These are phyloP conservation scores for Paecilomyces fulvus DNA, from an alignment of 2,329 filamentous ascomycete genomes.

Conservation along the genomic window DNA sequence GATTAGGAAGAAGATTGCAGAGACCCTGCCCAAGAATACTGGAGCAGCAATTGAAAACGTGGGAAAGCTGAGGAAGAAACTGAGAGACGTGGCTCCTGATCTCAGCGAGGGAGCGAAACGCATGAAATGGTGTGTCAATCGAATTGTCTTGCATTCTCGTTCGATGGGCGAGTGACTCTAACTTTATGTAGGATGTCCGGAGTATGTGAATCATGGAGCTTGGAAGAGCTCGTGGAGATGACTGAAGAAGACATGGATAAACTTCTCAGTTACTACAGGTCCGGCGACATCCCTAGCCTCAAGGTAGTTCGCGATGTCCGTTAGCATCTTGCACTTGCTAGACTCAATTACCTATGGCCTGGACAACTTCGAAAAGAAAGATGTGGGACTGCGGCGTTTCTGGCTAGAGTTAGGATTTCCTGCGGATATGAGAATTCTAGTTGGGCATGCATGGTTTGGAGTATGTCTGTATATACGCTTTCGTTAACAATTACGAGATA, in stretches of 20 bases:
- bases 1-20: constrained; percentile 73
- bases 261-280: constrained; percentile 65
- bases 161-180: constrained; percentile 3
- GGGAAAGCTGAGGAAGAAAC: constrained; percentile 66
- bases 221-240: constrained; percentile 78
- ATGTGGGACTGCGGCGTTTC: not conserved
- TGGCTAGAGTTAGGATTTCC: not conserved
- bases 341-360: too few relatives aligned
- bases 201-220: constrained; percentile 77
- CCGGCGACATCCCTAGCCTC: constrained; percentile 29
- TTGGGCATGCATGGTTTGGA: not conserved
- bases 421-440: not conserved
- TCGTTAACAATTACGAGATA: not conserved
- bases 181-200: constrained; percentile 66
- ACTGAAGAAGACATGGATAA: constrained; percentile 75
- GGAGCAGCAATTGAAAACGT: constrained; percentile 81
- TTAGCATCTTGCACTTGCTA: not conserved
- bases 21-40: constrained; percentile 64
- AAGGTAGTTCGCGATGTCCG: constrained; percentile 21
- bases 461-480: not conserved
- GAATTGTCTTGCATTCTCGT: not conserved
- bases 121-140: constrained; percentile 67
- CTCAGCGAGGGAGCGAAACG: constrained; percentile 70
- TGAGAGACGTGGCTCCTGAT: constrained; percentile 67
- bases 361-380: not conserved